Base-by-base conservation (phyloP, 2,329 filamentous ascomycete genomes). In the Ophiocordyceps camponoti-saundersi region DNA sequence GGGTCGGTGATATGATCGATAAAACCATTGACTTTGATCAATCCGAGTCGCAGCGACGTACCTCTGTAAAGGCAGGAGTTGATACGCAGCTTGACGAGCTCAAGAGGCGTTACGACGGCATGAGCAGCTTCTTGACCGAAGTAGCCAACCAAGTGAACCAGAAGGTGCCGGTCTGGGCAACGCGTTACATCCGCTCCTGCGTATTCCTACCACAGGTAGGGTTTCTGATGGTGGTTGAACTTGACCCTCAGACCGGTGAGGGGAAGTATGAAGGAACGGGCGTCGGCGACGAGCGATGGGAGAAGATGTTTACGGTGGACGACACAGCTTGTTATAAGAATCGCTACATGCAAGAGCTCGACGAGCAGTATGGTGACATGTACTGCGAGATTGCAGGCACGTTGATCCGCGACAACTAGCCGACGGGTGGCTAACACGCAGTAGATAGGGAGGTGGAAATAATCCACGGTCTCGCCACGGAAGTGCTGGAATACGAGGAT, bases 161-260 rank as follows among this genome's bases (percentile, higher is more conserved):
- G 15, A 69, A 71, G 1, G 67, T 92, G 20, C 82, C 88, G 1
- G 68, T 73, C 49, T 72, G 72, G 69, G 69, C 70, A 18, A 60
- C 61, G 23, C 59, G 63, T 29, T 69, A 74, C 49, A 64, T 81
- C 15, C 68, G 72, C 32, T 89, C 89, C 47, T 93, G 93, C 51
- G 82, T 92, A 18, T 95, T 92, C 59, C 83, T 94, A 51, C 90
- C 89, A 0, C 88, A 95, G 56, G 76, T 95, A 36, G 92, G 92
- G 0, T 98, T 95, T 58, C 73, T 95, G 36, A 84, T 88, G 2
- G 79, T 82, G 0, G 79, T 94, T 16, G 75, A 87, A 53, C 48
- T 50, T 11, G 55, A 61, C 42, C 50, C 56, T 15, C 60, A 68
- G 1, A 78, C 73, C 2, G 77, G 77, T 0, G 65, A 70, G 44